Conservation (phyloP, 202 grass and related monocot species). For the Dendrocalamus latiflorus region DNA sequence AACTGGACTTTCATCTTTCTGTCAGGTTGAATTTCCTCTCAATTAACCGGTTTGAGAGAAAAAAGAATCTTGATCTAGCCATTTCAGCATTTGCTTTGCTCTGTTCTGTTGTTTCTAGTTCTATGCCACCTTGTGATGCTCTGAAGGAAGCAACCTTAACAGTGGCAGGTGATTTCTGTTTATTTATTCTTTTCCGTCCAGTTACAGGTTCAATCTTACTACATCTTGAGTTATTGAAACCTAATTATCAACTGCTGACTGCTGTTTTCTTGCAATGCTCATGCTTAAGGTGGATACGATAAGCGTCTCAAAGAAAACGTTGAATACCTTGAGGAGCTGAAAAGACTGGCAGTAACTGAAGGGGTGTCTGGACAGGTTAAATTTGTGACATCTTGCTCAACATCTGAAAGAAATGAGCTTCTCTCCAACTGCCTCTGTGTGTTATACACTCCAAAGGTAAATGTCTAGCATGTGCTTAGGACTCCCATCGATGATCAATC, state of each 20-base stretch:
- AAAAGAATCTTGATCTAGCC: no score
- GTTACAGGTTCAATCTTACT: background rate
- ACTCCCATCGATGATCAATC: background rate
- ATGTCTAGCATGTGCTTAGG: background rate
- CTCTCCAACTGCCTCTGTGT: slow-evolving; percentile 90
- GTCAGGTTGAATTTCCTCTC: slow-evolving; percentile 91
- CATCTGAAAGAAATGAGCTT: no score
- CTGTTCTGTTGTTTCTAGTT: slow-evolving; percentile 41
- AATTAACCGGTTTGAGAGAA: slow-evolving; percentile 91
- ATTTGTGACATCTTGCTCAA: slow-evolving; percentile 83
- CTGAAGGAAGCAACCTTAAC: slow-evolving; percentile 56
- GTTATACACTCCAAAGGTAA: slow-evolving; percentile 74
- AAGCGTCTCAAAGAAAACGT: no score
- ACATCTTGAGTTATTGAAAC: background rate
- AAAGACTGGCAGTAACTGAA: slow-evolving; percentile 52
- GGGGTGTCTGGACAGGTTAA: slow-evolving; percentile 60
- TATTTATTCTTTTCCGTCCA: slow-evolving; percentile 1
- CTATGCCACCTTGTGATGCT: slow-evolving; percentile 30
- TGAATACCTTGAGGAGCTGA: slow-evolving; percentile 88
- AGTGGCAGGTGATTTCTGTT: slow-evolving; percentile 60
- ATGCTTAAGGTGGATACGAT: slow-evolving; percentile 65
- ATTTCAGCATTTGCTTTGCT: slow-evolving; percentile 90
- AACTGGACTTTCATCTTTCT: slow-evolving; percentile 8
- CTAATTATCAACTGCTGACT: background rate
- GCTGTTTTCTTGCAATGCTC: slow-evolving; percentile 6